Conservation (phyloP, 1,284 basidiomycete genomes). For the Trametes polyzona region DNA sequence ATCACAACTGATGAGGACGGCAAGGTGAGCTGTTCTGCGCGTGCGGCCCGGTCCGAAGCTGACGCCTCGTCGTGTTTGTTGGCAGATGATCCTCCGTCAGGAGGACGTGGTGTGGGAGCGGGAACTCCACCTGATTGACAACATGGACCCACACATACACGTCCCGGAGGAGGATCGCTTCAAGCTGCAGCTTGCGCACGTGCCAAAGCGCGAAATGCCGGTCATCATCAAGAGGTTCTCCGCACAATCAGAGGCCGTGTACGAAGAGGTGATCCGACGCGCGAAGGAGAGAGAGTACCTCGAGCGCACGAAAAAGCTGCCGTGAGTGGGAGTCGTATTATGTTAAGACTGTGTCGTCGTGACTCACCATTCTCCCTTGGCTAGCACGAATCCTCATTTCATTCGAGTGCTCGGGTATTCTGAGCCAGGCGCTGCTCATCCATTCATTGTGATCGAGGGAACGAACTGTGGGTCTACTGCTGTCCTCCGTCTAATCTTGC, state of each 20-base stretch:
- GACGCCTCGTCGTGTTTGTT: not conserved
- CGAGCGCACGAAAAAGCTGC: not conserved
- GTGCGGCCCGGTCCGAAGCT: no score
- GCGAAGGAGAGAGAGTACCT: not conserved
- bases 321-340: not conserved
- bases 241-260: not conserved
- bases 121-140: not conserved
- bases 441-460: conserved; percentile 1
- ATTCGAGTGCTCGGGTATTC: not conserved
- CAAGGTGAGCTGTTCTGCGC: not conserved
- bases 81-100: not conserved
- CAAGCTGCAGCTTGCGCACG: not conserved
- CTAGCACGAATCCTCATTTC: conserved; percentile 2
- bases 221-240: conserved; percentile 5
- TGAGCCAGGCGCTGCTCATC: not conserved
- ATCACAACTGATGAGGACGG: not conserved
- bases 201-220: not conserved
- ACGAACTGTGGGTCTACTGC: not conserved
- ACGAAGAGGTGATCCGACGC: not conserved
- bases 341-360: not conserved
- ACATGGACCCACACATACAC: not conserved
- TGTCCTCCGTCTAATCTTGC: no score
- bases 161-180: not conserved
- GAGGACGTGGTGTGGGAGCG: not conserved
- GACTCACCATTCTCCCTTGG: not conserved